These are phyloP conservation scores for Xylaria sp. DNA, from an alignment of 495 filamentous ascomycete species.

Conservation along the genomic window DNA sequence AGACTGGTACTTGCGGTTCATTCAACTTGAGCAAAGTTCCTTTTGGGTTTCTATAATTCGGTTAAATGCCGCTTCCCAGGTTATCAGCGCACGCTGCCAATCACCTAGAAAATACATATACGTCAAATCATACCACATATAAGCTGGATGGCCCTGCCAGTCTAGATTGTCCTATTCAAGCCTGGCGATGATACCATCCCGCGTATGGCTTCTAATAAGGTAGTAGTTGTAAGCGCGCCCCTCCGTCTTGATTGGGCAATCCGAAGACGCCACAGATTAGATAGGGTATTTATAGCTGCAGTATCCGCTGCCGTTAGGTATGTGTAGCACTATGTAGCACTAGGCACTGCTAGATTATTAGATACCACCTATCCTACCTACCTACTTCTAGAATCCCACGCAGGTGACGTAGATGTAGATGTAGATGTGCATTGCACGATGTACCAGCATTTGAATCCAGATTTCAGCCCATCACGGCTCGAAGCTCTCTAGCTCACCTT, in stretches of 20 bases:
- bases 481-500: neutral
- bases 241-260: slow-evolving; percentile 25
- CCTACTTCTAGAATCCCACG: neutral
- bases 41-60: neutral
- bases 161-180: neutral
- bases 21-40: neutral
- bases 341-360: neutral
- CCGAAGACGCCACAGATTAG: slow-evolving; percentile 1
- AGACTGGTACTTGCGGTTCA: no score
- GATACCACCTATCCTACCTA: neutral
- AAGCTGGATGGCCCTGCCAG: neutral
- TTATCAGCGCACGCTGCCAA: neutral
- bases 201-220: neutral
- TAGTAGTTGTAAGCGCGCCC: slow-evolving; percentile 10
- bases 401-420: slow-evolving; percentile 7
- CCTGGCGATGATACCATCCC: slow-evolving; percentile 2
- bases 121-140: neutral
- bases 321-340: neutral
- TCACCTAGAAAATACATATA: neutral
- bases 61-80: neutral
- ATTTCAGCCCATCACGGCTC: neutral
- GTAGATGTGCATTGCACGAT: neutral
- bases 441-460: neutral
- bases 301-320: neutral
- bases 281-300: slow-evolving; percentile 9